phyloP scores from a whole-genome alignment of 768 basidiomycete genomes.

The Cystobasidium ongulense region DNA sequence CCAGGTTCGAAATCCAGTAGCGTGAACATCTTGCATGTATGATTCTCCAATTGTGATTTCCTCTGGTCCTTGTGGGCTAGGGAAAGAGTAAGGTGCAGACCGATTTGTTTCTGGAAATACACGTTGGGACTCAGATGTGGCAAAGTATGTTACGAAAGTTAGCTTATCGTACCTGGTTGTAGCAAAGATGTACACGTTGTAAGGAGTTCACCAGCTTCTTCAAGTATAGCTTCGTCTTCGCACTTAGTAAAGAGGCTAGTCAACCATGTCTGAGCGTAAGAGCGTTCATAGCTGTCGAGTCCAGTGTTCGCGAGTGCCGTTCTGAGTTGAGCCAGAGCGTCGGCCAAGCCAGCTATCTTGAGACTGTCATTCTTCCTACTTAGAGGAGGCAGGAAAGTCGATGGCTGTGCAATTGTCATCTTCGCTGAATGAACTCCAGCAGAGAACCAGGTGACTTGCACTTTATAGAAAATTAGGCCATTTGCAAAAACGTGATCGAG shows the following conservation, averaged over 20 bases:
- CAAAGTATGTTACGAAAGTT: too few relatives aligned
- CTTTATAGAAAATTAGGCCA: not conserved
- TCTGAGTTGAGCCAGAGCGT: not conserved
- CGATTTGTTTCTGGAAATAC: not conserved
- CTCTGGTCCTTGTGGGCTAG: not conserved
- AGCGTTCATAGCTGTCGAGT: slow-evolving; percentile 1
- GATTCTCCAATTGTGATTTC: not conserved
- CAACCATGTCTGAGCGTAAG: slow-evolving; percentile 11
- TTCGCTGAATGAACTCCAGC: not conserved
- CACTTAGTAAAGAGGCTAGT: not conserved
- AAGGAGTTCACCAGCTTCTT: not conserved
- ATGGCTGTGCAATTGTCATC: not conserved
- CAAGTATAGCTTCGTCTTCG: not conserved
- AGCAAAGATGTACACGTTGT: not conserved
- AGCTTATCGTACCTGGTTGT: not conserved
- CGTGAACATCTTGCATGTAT: slow-evolving; percentile 21
- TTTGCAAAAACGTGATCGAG: not conserved
- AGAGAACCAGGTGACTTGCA: not conserved
- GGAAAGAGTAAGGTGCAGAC: not conserved
- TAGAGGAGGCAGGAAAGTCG: not conserved
- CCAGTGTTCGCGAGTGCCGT: not conserved
- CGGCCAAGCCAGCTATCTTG: not conserved
- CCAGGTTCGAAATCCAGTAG: slow-evolving; percentile 26
- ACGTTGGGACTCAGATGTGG: too few relatives aligned
- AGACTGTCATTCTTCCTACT: not conserved